A percentile compares a stretch with the other conserved stretches of the same genome.
Conservation (phyloP, 2,329 filamentous ascomycete genomes). For the Penicillium fuscoglaucum region DNA sequence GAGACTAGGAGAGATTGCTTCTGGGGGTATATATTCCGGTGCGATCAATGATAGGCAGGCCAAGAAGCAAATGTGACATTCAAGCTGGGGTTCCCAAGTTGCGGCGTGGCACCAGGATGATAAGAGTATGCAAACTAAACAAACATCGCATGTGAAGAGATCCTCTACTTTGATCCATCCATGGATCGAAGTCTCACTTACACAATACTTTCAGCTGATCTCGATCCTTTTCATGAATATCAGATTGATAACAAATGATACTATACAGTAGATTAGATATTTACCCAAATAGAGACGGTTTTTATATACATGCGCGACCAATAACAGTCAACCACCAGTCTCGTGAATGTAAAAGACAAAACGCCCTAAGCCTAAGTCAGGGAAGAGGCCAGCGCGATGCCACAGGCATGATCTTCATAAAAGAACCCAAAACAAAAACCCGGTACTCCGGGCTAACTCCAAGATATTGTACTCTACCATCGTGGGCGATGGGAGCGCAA, state of each 20-base stretch:
- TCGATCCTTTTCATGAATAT: not conserved
- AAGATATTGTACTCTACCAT: conserved; percentile 13
- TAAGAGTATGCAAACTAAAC: conserved; percentile 23
- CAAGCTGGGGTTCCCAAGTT: not conserved
- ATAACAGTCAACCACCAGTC: conserved; percentile 6
- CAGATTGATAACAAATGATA: conserved; percentile 7
- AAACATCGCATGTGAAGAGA: conserved; percentile 13
- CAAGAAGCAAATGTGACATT: not conserved
- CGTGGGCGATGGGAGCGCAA: conserved; percentile 9
- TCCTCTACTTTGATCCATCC: not conserved
- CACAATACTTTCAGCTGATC: not conserved
- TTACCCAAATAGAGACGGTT: conserved; percentile 13
- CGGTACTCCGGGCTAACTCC: conserved; percentile 19
- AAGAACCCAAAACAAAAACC: conserved; percentile 8
- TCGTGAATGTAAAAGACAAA: conserved; percentile 4
- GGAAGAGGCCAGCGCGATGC: conserved; percentile 13
- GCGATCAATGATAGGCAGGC: not conserved
- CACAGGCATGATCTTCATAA: conserved; percentile 11
- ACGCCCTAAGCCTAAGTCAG: conserved; percentile 4
- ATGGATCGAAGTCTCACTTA: not conserved
- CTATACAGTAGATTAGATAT: conserved; percentile 23
- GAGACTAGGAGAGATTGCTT: not conserved
- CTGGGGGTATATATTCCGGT: not conserved
- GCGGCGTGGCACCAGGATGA: conserved; percentile 8
- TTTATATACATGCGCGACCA: conserved; percentile 22